Evolutionary conservation across 305 asterid species (phyloP), one percentile per base, ranked within the genome.

Genomic region (Solanum hybrid): DNA sequence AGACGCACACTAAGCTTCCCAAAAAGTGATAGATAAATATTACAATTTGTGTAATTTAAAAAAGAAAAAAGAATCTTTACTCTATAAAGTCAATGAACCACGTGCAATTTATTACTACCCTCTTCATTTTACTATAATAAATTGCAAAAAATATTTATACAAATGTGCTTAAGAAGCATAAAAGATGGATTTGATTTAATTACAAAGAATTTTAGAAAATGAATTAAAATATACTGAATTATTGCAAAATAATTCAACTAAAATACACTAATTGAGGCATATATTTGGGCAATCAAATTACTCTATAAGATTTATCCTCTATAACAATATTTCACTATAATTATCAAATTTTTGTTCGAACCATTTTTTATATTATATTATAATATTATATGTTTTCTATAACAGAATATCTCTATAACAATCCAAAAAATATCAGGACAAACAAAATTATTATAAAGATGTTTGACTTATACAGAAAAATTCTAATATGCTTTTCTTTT

Each of bases 61-160:
- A 46, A 27, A 5, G 16, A 38, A 17, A 1, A 4, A 1, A 10
- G 10, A 12, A 82, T 16, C 27, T 16, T 78, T 29, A 84, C 37
- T 42, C 72, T 46, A 88, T 42, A 34, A 86, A 34, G 92, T 91
- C 94, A 91, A 92, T 90, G 93, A 91, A 80, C 90, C 89, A 92
- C 71, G 90, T 79, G 91, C 90, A 89, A 89, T 91, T 89, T 85
- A 92, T 51, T 91, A 87, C 78, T 85, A 78, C 24, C 90, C 91
- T 75, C 29, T 88, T 90, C 81, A 81, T 46, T 56, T 17, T 84
- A 9, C 73, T 1, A 29, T 17, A 46, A 27, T n/a, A 38, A 81
- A 81, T 40, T 81, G 64, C 11, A 81, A 40, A 36, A 79, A 12
- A 24, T 1, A 12, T 10, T 79, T n/a, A 38, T 6, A 79, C 22